Percentiles rank a stretch among this genome's conserved stretches.
These are phyloP conservation scores for Suhomyces wounanorum DNA, from an alignment of 1,139 yeast genomes.

Conservation along the genomic window DNA sequence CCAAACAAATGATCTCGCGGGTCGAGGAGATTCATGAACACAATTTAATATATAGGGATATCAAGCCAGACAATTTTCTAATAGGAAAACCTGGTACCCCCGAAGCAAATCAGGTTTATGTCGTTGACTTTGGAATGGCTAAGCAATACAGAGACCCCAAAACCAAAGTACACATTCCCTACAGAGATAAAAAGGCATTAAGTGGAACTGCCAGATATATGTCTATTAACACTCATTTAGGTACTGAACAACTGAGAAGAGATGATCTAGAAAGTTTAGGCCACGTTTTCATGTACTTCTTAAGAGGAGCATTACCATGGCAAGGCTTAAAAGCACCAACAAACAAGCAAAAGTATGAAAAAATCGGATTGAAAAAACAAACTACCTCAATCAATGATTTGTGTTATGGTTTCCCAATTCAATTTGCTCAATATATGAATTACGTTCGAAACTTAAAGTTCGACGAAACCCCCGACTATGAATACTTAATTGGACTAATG, in stretches of 20 bases:
- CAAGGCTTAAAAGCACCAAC: slow-evolving; percentile 71
- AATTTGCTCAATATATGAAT: slow-evolving; percentile 75
- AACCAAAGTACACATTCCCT: slow-evolving; percentile 60
- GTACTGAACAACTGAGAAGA: slow-evolving; percentile 65
- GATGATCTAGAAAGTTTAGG: slow-evolving; percentile 66
- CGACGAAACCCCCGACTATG: slow-evolving; percentile 79
- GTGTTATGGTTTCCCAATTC: slow-evolving; percentile 70
- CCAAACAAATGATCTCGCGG: slow-evolving; percentile 71
- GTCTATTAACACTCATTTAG: slow-evolving; percentile 67
- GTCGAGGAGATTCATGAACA: slow-evolving; percentile 69
- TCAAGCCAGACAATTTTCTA: slow-evolving; percentile 74
- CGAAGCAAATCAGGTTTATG: slow-evolving; percentile 56
- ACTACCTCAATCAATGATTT: slow-evolving; percentile 68
- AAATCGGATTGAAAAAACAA: slow-evolving; percentile 77
- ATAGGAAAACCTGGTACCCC: slow-evolving; percentile 68
- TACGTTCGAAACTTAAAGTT: slow-evolving; percentile 71
- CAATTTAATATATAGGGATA: slow-evolving; percentile 72
- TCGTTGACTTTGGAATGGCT: slow-evolving; percentile 66
- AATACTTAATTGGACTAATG: slow-evolving; percentile 44
- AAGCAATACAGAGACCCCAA: slow-evolving; percentile 65
- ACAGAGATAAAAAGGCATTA: slow-evolving; percentile 61
- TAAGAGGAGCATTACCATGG: slow-evolving; percentile 58
- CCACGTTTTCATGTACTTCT: slow-evolving; percentile 63
- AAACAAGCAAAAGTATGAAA: slow-evolving; percentile 78
- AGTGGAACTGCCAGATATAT: slow-evolving; percentile 68